These are phyloP conservation scores for Echinosophora koreensis DNA, from an alignment of 306 rosid species.

Conservation along the genomic window DNA sequence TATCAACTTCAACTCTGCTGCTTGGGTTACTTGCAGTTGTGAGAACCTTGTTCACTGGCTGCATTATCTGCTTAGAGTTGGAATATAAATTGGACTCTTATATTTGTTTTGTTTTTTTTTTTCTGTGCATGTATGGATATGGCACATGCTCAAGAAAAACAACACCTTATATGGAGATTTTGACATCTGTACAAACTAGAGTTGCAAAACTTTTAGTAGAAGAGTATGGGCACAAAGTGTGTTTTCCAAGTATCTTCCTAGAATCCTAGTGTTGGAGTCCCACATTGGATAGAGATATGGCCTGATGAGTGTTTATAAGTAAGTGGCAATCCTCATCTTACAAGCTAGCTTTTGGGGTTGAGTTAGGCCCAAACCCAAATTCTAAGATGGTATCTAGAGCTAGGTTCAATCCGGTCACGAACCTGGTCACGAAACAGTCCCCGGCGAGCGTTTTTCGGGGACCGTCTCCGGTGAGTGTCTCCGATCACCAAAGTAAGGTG, in stretches of 20 bases:
- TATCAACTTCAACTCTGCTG: constrained; percentile 15
- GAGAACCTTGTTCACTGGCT: constrained; percentile 17
- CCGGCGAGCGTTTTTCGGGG: too few species aligned
- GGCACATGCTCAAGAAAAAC: background rate
- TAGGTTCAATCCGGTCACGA: too few species aligned
- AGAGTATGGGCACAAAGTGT: constrained; percentile 22
- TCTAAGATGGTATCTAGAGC: too few species aligned
- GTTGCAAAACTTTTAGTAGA: background rate
- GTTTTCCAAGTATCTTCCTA: constrained; percentile 25
- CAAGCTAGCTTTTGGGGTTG: too few species aligned
- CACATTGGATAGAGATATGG: too few species aligned
- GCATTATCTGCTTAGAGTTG: constrained; percentile 15
- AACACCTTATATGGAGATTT: constrained; percentile 14
- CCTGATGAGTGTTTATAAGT: too few species aligned
- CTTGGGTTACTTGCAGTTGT: constrained; percentile 37
- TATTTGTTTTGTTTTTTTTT: constrained; percentile 36
- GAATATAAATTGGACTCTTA: background rate
- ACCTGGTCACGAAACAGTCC: too few species aligned
- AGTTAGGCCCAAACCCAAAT: too few species aligned
- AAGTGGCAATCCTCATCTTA: too few species aligned
- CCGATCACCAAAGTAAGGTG: too few species aligned
- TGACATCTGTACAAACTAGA: constrained; percentile 12
- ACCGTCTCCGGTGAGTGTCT: too few species aligned
- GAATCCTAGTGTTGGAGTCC: too few species aligned
- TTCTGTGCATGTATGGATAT: background rate